Evolutionary conservation across 2,329 filamentous ascomycete genomes (phyloP), one percentile per base, ranked within the genome.

Genomic region (Fusarium palustre): DNA sequence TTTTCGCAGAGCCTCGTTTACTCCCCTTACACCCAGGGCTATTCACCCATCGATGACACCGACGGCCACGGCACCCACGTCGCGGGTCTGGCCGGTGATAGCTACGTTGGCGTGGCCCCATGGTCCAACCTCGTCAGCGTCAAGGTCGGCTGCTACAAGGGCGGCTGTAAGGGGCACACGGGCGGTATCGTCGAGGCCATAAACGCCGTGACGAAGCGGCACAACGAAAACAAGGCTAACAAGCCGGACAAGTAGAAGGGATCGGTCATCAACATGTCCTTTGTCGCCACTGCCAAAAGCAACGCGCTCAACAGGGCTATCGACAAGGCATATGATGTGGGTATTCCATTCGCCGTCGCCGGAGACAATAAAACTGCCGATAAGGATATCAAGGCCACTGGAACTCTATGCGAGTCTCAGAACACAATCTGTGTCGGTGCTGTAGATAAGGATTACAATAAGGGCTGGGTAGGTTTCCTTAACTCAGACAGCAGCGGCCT

Each of bases 231-330:
- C 36, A 53, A 41, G 15, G 49, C 49, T 11, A 53, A 42, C 13
- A 53, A 53, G 49, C 49, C 49, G 28, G 49, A 24, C 49, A 53
- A 53, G 8, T 53, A 36, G 49, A 53, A 53, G 36, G 49, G 49
- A 31, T 53, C 49, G 13, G 49, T 53, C 36, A 53, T 53, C 36
- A 53, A 53, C n/a, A 53, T 53, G 49, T 53, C 49, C 36, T 53
- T 53, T 53, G 36, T 53, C 36, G 8, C 10, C 9, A 53, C 25
- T 42, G 36, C 36, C 36, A 53, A 42, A 41, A 53, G 49, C 49
- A 53, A 53, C 36, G 36, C 15, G 36, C 49, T 53, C 36, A 53
- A 53, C 49, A 53, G 11, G 36, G 49, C 49, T 28, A 53, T 53
- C 36, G 49, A 53, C 28, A 53, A 20, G 49, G 49, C 38, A 53